phyloP scores from a whole-genome alignment of 306 rosid genomes.

The Aeschynomene evenia region DNA sequence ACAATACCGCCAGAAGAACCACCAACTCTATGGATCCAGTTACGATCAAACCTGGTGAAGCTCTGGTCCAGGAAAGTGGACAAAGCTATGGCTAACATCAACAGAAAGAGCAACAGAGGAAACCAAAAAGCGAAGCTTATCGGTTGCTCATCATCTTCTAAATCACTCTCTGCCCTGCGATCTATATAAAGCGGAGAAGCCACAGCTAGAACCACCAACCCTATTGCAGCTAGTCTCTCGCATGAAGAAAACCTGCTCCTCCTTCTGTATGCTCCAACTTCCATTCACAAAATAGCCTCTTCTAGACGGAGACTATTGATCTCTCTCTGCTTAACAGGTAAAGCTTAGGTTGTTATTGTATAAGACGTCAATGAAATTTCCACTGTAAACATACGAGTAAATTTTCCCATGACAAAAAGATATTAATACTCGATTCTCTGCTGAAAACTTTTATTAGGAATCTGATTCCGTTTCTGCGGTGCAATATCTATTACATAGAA shows the following conservation, averaged over 20 bases:
- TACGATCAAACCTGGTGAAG: slow-evolving; percentile 60
- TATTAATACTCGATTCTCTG: slow-evolving; percentile 32
- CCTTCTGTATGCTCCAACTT: slow-evolving; percentile 43
- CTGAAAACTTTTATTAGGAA: slow-evolving; percentile 33
- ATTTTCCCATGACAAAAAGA: slow-evolving; percentile 45
- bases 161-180: slow-evolving; percentile 43
- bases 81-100: slow-evolving; percentile 52
- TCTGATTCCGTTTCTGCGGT: slow-evolving; percentile 46
- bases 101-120: slow-evolving; percentile 59
- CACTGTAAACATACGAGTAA: too few species aligned
- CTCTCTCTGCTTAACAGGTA: too few species aligned
- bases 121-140: slow-evolving; percentile 42
- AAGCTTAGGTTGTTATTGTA: too few species aligned
- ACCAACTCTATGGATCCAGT: slow-evolving; percentile 85
- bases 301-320: too few species aligned
- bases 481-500: background rate
- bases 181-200: slow-evolving; percentile 81
- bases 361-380: too few species aligned
- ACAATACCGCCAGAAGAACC: slow-evolving; percentile 85
- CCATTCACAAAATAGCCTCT: slow-evolving; percentile 47
- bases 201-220: slow-evolving; percentile 66
- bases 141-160: slow-evolving; percentile 53
- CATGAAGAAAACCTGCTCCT: slow-evolving; percentile 55
- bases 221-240: slow-evolving; percentile 56
- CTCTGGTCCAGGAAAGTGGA: slow-evolving; percentile 57